Percentiles rank a stretch among this genome's conserved stretches.
Conservation (phyloP, 2,329 filamentous ascomycete genomes). For the Aspergillus tanneri region DNA sequence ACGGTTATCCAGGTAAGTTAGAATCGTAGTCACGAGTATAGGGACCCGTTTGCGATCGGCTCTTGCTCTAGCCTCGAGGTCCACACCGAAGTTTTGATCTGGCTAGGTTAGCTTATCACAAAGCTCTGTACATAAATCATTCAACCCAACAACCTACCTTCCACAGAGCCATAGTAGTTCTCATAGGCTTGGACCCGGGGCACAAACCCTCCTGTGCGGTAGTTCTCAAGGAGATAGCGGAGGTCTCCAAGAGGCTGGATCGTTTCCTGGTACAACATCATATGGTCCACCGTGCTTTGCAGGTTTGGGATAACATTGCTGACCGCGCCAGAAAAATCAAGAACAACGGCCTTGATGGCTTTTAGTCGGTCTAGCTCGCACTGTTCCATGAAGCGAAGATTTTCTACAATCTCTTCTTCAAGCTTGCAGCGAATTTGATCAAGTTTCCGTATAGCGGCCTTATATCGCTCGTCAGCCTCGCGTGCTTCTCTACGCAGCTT, state of each 20-base stretch:
- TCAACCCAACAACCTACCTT: constrained; percentile 49
- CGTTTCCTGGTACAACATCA: constrained; percentile 99
- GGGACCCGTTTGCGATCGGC: constrained; percentile 96
- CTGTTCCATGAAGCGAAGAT: constrained; percentile 93
- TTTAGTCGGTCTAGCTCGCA: constrained; percentile 95
- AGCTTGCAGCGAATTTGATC: constrained; percentile 88
- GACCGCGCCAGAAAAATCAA: constrained; percentile 95
- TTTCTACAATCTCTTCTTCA: constrained; percentile 91
- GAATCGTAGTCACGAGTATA: constrained; percentile 82
- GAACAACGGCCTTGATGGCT: constrained; percentile 95
- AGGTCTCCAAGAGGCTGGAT: constrained; percentile 91
- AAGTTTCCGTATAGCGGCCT: constrained; percentile 77
- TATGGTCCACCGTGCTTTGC: constrained; percentile 93
- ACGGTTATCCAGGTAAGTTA: constrained; percentile 91
- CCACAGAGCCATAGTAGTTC: constrained; percentile 98
- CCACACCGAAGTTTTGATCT: constrained; percentile 96
- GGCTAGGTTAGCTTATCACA: constrained; percentile 14
- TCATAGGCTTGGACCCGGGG: constrained; percentile 92
- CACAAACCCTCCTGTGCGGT: constrained; percentile 88
- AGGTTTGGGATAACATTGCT: constrained; percentile 97
- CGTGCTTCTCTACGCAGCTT: constrained; percentile 82
- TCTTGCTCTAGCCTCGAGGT: constrained; percentile 89
- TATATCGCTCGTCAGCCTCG: constrained; percentile 93
- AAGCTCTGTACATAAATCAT: neutral
- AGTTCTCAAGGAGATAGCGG: constrained; percentile 92